Conservation (phyloP, 352 stramenopile species). For the Thalassiosira mediterranea region DNA sequence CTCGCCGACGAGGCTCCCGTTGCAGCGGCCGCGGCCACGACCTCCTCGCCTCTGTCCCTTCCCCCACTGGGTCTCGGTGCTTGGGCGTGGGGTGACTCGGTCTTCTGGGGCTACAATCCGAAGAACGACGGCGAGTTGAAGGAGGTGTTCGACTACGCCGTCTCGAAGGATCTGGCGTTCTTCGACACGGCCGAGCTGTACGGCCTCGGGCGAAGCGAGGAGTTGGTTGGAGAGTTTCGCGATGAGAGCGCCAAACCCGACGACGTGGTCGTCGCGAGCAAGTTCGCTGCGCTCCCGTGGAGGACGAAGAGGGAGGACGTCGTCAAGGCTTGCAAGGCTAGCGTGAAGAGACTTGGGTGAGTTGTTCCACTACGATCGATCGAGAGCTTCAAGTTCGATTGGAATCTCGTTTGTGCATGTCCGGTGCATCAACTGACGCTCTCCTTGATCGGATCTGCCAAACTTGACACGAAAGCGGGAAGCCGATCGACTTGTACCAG, state of each 20-base stretch:
- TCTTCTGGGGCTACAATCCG: slow-evolving; percentile 84
- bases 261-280: slow-evolving; percentile 69
- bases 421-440: too few relatives aligned
- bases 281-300: slow-evolving; percentile 82
- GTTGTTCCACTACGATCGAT: too few relatives aligned
- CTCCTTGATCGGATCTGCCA: too few relatives aligned
- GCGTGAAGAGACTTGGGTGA: slow-evolving; percentile 60
- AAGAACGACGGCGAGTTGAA: slow-evolving; percentile 80
- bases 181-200: slow-evolving; percentile 88
- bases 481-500: slow-evolving; percentile 84
- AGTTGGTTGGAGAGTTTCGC: slow-evolving; percentile 76
- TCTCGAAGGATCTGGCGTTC: slow-evolving; percentile 68
- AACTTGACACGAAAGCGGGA: too few relatives aligned
- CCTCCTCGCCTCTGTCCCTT: slow-evolving; percentile 34
- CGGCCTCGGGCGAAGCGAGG: slow-evolving; percentile 78
- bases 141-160: slow-evolving; percentile 80
- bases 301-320: slow-evolving; percentile 64
- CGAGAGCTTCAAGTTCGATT: too few relatives aligned
- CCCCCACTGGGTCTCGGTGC: slow-evolving; percentile 74
- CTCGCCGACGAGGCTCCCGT: too few relatives aligned
- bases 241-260: slow-evolving; percentile 27
- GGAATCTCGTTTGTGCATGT: too few relatives aligned
- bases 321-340: slow-evolving; percentile 70
- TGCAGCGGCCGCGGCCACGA: too few relatives aligned
- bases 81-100: slow-evolving; percentile 82